Evolutionary conservation across 2,329 filamentous ascomycete species (phyloP).

Genomic region (Mycosphaerella sp.): DNA sequence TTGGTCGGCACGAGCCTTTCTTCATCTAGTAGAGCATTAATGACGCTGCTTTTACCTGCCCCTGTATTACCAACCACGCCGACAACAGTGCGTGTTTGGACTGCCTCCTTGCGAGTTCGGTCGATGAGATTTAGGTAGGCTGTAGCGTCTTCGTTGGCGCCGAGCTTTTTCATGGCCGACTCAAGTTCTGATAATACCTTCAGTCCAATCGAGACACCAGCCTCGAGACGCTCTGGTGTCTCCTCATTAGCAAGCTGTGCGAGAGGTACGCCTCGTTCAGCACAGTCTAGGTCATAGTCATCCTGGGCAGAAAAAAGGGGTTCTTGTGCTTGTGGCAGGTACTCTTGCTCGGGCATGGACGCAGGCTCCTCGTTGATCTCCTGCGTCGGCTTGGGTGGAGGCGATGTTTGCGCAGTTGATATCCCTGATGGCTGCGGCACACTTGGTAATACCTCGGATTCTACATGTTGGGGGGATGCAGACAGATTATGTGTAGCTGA

Average conservation of each 20-base stretch:
- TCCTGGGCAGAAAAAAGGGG: conserved; percentile 16
- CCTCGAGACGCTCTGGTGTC: conserved; percentile 35
- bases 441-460: no score
- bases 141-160: conserved; percentile 30
- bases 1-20: conserved; percentile 52
- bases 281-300: neutral
- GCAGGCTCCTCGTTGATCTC: neutral
- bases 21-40: conserved; percentile 58
- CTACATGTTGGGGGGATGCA: no score
- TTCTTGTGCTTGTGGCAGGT: conserved; percentile 13
- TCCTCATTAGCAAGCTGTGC: conserved; percentile 32
- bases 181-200: conserved; percentile 35
- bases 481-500: neutral
- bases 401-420: neutral
- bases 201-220: conserved; percentile 36
- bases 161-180: conserved; percentile 27
- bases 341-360: conserved; percentile 8
- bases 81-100: conserved; percentile 44
- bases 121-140: conserved; percentile 41
- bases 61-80: conserved; percentile 56
- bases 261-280: conserved; percentile 23
- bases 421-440: neutral
- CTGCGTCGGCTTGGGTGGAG: neutral
- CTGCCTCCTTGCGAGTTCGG: conserved; percentile 37
- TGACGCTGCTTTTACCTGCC: conserved; percentile 55